Evolutionary conservation across 441 rosid genomes (phyloP).

Genomic region (Kokia cookei): DNA sequence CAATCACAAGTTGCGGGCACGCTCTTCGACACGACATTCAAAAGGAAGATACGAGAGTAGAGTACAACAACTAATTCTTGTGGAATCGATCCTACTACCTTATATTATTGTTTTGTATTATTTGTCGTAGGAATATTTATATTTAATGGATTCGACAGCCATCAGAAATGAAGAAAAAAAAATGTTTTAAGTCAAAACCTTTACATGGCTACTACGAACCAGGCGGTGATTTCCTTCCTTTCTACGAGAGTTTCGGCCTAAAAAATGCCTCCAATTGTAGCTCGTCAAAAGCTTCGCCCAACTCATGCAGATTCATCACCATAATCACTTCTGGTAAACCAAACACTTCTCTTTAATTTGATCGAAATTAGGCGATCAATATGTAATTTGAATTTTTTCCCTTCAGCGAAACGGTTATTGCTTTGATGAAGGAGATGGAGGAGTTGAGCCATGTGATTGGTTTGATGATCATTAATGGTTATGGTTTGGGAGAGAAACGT

Average conservation of each 20-base stretch:
- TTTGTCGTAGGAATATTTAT: too few relatives aligned
- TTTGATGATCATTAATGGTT: slow-evolving; percentile 11
- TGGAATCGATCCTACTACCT: too few relatives aligned
- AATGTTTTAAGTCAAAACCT: slow-evolving; percentile 3
- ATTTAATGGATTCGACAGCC: too few relatives aligned
- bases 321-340: not conserved
- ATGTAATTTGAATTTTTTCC: not conserved
- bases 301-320: not conserved
- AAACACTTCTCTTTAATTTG: not conserved
- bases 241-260: slow-evolving; percentile 13
- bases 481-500: not conserved
- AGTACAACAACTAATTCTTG: too few relatives aligned
- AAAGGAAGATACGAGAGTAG: too few relatives aligned
- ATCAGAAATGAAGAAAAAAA: not conserved
- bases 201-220: not conserved
- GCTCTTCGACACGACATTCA: too few relatives aligned
- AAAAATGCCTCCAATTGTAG: slow-evolving; percentile 3
- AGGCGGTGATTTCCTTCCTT: not conserved
- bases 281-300: not conserved
- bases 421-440: slow-evolving; percentile 5
- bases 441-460: not conserved
- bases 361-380: not conserved
- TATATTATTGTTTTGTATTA: too few relatives aligned
- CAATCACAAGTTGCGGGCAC: too few relatives aligned
- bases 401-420: not conserved